Conservation (phyloP, 1,284 basidiomycete species). For the Pseudozyma sp. region DNA sequence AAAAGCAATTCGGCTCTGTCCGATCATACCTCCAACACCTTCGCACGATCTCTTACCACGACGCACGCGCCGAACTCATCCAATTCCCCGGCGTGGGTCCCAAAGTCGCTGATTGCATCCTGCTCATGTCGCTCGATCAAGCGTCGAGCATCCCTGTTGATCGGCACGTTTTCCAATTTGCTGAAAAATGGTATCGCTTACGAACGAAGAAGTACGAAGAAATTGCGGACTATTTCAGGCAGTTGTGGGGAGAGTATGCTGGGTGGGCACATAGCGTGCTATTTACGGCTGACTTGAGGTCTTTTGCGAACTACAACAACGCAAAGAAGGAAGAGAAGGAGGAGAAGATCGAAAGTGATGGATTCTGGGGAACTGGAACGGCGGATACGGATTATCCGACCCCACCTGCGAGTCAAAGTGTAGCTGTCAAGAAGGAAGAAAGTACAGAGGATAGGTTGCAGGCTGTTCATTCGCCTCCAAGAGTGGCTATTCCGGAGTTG, state of each 20-base stretch:
- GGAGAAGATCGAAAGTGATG: constrained; percentile 10
- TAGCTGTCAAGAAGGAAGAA: constrained; percentile 5
- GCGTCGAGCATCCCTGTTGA: constrained; percentile 65
- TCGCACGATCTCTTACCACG: constrained; percentile 73
- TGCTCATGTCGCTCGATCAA: constrained; percentile 94
- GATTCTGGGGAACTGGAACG: constrained; percentile 17
- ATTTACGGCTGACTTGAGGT: constrained; percentile 63
- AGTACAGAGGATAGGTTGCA: constrained; percentile 9
- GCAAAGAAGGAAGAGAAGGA: constrained; percentile 43
- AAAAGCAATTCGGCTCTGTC: constrained; percentile 69
- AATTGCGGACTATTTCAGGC: constrained; percentile 60
- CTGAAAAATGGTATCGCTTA: constrained; percentile 64
- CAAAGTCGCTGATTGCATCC: constrained; percentile 80
- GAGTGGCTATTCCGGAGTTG: constrained; percentile 23
- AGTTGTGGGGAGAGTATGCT: constrained; percentile 65
- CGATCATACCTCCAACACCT: constrained; percentile 75
- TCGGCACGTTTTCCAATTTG: constrained; percentile 67
- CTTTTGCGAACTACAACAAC: constrained; percentile 51
- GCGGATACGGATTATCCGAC: constrained; percentile 13
- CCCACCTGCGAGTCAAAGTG: constrained; percentile 20
- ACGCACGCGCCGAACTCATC: constrained; percentile 81
- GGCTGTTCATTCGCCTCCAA: constrained; percentile 32
- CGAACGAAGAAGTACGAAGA: constrained; percentile 63
- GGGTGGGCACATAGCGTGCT: constrained; percentile 68
- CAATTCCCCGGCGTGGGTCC: constrained; percentile 87